These are phyloP conservation scores for Adansonia digitata DNA, from an alignment of 345 rosid species.

Conservation along the genomic window DNA sequence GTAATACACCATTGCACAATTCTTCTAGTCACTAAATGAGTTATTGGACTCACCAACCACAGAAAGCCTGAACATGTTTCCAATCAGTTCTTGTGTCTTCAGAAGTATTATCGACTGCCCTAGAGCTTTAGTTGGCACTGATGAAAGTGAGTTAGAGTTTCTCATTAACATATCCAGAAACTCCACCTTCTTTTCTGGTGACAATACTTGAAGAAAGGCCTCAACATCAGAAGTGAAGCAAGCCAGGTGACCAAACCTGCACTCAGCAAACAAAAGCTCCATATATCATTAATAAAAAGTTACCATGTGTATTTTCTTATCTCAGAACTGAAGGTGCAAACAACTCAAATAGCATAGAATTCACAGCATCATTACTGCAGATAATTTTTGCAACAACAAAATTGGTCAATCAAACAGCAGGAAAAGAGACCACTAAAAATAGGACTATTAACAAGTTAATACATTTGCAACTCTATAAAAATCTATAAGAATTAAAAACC, in stretches of 20 bases:
- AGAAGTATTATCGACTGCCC: conserved; percentile 64
- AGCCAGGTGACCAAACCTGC: conserved; percentile 94
- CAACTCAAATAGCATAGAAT: not conserved
- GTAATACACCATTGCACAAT: not conserved
- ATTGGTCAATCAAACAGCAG: not conserved
- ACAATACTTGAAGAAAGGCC: conserved; percentile 59
- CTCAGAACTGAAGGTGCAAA: not conserved
- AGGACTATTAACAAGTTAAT: not conserved
- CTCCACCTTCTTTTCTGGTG: conserved; percentile 51
- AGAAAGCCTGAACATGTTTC: conserved; percentile 43
- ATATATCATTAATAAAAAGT: not conserved
- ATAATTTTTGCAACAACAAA: not conserved
- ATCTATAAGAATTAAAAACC: not conserved
- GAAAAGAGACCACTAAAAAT: not conserved
- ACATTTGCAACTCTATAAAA: not conserved
- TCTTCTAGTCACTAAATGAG: not conserved
- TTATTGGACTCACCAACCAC: conserved; percentile 42
- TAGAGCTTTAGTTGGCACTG: conserved; percentile 51
- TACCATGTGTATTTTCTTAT: not conserved
- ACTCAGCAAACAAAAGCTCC: conserved; percentile 20
- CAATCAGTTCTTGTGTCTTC: conserved; percentile 68
- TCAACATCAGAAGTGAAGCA: conserved; percentile 82
- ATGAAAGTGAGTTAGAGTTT: conserved; percentile 31
- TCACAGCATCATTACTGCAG: not conserved
- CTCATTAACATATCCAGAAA: conserved; percentile 49